Conservation (phyloP, 2,329 filamentous ascomycete species). For the Paramyrothecium sp. region DNA sequence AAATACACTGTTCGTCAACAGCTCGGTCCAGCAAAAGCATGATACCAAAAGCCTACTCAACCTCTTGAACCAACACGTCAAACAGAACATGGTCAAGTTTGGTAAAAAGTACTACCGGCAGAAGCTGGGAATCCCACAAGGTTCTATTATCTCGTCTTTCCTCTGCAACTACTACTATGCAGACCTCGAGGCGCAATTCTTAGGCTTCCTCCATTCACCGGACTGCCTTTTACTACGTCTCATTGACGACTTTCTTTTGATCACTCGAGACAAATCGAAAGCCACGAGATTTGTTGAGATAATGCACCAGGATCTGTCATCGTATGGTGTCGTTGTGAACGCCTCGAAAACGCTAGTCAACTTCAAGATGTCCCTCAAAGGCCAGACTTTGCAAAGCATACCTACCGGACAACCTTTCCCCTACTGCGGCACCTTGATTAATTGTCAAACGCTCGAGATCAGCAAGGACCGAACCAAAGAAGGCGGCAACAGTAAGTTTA, state of each 20-base stretch:
- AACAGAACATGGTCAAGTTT: constrained; percentile 81
- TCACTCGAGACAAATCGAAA: constrained; percentile 68
- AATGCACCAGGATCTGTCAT: constrained; percentile 77
- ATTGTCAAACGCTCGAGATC: constrained; percentile 73
- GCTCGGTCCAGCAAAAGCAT: constrained; percentile 55
- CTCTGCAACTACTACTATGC: constrained; percentile 97
- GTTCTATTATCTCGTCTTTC: constrained; percentile 80
- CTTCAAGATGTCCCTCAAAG: constrained; percentile 65
- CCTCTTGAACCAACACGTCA: constrained; percentile 78
- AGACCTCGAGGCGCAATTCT: constrained; percentile 69
- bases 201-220: constrained; percentile 60
- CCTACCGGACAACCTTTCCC: constrained; percentile 59
- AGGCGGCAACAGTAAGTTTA: constrained; percentile 46
- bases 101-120: constrained; percentile 88
- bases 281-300: constrained; percentile 71
- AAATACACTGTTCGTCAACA: constrained; percentile 78
- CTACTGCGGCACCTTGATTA: constrained; percentile 81
- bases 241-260: constrained; percentile 90
- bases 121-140: constrained; percentile 87
- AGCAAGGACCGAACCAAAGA: constrained; percentile 62
- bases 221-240: constrained; percentile 74
- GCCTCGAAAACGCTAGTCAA: constrained; percentile 79
- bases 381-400: constrained; percentile 48
- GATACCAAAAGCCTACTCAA: constrained; percentile 59
- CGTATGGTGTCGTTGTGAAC: constrained; percentile 80